Evolutionary conservation across 2,329 filamentous ascomycete species (phyloP), one percentile per base, ranked within the genome.

Genomic region (Diaporthe amygdali): DNA sequence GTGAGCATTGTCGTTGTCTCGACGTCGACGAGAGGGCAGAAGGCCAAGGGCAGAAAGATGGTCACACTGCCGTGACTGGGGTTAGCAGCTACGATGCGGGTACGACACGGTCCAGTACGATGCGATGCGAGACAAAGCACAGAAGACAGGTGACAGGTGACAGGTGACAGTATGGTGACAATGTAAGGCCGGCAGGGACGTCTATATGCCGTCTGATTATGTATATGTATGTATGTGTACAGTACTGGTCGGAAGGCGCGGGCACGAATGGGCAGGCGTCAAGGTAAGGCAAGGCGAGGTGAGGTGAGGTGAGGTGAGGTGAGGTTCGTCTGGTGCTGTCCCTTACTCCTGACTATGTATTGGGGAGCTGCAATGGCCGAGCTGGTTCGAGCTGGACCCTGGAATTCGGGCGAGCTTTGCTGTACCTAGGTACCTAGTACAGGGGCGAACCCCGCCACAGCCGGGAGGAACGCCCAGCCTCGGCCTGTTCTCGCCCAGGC

Each of bases 231-330:
- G 27, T 32, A 41, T 12, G 32, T 14, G 10, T 15, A 22, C 22
- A 34, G 56, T 37, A 32, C n/a, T n/a, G n/a, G n/a, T 51, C 66
- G 52, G 66, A 59, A 68, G 66, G 52, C 52, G 32, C 52, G 66
- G 66, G 66, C 27, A 17, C 34, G 51, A n/a, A 30, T 34, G 49
- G 12, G 37, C n/a, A 15, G 10, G 17, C 25, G 3, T n/a, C n/a
- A n/a, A 61, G 37, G 55, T 30, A 25, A 37, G 46, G n/a, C 25
- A 22, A 30, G 34, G 54, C 41, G 54, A 63, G 56, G 25, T 34
- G 3, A 61, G 37, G 55, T 30, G 3, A 61, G 37, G 55, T 30
- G 37, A 37, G 46, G n/a, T 49, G 46, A 30, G 34, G 54, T 59
- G 54, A 63, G 56, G 25, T 34, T 39, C 54, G 54, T 39, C 54